These are phyloP conservation scores for Dipteronia dyeriana DNA, from an alignment of 345 rosid species.

Conservation along the genomic window DNA sequence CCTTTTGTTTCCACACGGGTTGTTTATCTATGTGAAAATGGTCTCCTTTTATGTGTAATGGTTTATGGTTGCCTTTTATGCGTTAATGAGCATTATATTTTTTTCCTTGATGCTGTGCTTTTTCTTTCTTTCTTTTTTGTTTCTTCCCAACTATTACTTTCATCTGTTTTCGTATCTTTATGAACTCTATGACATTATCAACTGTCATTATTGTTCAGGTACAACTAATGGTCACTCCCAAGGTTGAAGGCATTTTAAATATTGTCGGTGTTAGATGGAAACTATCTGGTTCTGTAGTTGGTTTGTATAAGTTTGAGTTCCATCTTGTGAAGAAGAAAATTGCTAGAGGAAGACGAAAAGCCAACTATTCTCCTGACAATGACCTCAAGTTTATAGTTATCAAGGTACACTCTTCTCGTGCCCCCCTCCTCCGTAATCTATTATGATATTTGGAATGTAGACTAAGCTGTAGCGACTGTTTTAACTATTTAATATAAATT, in stretches of 20 bases:
- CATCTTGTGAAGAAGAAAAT: constrained; percentile 49
- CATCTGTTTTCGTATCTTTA: background rate
- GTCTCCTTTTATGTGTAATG: background rate
- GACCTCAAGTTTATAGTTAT: constrained; percentile 77
- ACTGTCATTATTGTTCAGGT: constrained; percentile 48
- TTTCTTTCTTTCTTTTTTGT: background rate
- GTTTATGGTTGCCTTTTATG: too few relatives aligned
- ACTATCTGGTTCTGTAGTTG: constrained; percentile 74
- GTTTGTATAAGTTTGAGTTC: constrained; percentile 64
- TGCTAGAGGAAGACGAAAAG: constrained; percentile 54
- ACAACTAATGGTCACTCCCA: constrained; percentile 81
- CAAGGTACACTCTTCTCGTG: constrained; percentile 50
- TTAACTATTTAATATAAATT: background rate
- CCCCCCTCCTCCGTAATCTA: background rate
- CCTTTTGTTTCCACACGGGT: constrained; percentile 6
- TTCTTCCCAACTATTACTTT: background rate
- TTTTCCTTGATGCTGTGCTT: background rate
- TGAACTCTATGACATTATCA: constrained; percentile 11
- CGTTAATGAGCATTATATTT: background rate
- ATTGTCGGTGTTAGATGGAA: constrained; percentile 93
- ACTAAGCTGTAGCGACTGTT: constrained; percentile 12
- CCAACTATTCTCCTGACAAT: constrained; percentile 47
- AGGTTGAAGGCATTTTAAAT: constrained; percentile 78
- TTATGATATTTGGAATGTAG: constrained; percentile 21
- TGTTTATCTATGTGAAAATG: background rate